phyloP scores from a whole-genome alignment of 805 yeast species.

The Ogataea angusta region DNA sequence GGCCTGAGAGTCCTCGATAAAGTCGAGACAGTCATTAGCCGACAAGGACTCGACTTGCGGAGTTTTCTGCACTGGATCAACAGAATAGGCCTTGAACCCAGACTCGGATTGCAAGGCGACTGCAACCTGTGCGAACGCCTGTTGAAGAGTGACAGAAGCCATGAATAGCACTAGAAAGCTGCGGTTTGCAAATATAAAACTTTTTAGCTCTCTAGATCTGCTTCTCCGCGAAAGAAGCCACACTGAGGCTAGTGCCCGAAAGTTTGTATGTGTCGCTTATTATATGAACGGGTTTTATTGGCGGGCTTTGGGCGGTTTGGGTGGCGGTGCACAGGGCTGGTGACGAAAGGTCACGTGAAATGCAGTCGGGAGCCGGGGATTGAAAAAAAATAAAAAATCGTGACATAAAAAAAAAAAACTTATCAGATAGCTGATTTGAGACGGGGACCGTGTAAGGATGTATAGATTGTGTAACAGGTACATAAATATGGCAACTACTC shows the following conservation, averaged over 20 bases:
- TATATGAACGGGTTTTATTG: slow-evolving; percentile 5
- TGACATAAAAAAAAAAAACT: background rate
- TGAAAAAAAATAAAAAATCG: background rate
- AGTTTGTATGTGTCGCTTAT: slow-evolving; percentile 3
- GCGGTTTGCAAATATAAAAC: background rate
- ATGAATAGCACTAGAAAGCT: background rate
- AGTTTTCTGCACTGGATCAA: slow-evolving; percentile 10
- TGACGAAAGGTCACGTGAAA: slow-evolving; percentile 15
- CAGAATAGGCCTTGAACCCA: slow-evolving; percentile 13
- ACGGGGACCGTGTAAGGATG: background rate
- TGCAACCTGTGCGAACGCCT: slow-evolving; percentile 11
- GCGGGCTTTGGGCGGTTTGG: background rate
- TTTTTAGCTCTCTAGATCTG: slow-evolving; percentile 1
- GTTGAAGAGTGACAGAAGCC: slow-evolving; percentile 1
- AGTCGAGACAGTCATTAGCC: slow-evolving; percentile 52
- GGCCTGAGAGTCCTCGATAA: slow-evolving; percentile 38
- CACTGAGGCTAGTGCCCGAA: slow-evolving; percentile 12
- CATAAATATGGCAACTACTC: slow-evolving; percentile 5
- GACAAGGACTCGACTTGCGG: slow-evolving; percentile 21
- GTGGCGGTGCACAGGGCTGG: slow-evolving; percentile 14
- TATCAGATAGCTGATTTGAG: background rate
- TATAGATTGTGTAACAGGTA: background rate
- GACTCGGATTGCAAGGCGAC: slow-evolving; percentile 11
- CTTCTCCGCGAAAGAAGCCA: slow-evolving; percentile 13
- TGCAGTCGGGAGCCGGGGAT: slow-evolving; percentile 3